phyloP scores from a whole-genome alignment of 371 early-diverging fungal species.

The Syncephalastrum sp. region DNA sequence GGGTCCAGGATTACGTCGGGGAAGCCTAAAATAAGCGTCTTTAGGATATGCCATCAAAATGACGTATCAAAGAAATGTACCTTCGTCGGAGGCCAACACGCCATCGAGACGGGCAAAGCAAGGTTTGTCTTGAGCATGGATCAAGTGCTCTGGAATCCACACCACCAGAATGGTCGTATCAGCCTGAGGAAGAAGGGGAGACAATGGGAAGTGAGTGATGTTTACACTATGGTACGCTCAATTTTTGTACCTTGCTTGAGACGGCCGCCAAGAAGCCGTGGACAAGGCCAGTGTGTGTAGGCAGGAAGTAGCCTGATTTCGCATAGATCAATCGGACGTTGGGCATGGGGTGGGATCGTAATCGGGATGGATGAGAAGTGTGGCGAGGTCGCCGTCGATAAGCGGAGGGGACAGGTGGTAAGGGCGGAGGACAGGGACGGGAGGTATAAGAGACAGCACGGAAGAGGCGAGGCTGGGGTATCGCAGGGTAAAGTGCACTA shows the following conservation, averaged over 20 bases:
- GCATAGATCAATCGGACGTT: slow-evolving; percentile 36
- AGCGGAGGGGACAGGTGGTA: slow-evolving; percentile 9
- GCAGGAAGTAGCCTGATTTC: slow-evolving; percentile 37
- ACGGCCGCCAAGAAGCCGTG: slow-evolving; percentile 33
- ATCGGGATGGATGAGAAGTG: too few species aligned
- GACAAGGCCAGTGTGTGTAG: slow-evolving; percentile 10
- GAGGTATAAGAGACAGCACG: too few species aligned
- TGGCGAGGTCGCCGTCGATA: slow-evolving; percentile 3
- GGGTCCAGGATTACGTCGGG: slow-evolving; percentile 24
- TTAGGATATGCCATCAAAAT: not conserved
- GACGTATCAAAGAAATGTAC: slow-evolving; percentile 2
- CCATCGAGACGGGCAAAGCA: slow-evolving; percentile 34
- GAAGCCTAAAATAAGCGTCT: slow-evolving; percentile 11
- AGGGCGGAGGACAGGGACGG: slow-evolving; percentile 4
- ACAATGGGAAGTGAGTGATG: not conserved
- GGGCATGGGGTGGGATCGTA: slow-evolving; percentile 1
- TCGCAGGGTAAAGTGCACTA: not conserved
- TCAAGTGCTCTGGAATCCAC: slow-evolving; percentile 45
- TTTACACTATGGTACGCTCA: not conserved
- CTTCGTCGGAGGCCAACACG: slow-evolving; percentile 27
- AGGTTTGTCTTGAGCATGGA: slow-evolving; percentile 27
- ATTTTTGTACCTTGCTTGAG: not conserved
- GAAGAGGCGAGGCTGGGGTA: not conserved
- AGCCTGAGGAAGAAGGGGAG: slow-evolving; percentile 16
- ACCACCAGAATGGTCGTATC: slow-evolving; percentile 19